These are phyloP conservation scores for Dactylellina sp. DNA, from an alignment of 2,329 filamentous ascomycete genomes.

Conservation along the genomic window DNA sequence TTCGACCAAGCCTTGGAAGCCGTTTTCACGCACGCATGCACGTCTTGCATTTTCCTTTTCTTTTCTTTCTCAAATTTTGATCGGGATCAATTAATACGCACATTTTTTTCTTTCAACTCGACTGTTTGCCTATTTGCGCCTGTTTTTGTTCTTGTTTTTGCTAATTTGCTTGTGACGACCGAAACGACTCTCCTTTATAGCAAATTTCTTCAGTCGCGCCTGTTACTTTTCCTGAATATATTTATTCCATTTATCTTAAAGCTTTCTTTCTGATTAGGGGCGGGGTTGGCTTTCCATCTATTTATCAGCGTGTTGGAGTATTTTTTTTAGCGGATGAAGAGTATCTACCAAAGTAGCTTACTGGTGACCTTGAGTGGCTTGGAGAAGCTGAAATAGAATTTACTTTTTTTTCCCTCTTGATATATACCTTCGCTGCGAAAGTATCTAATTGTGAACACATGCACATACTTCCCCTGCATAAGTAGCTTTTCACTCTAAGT, in stretches of 20 bases:
- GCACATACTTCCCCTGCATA: not conserved
- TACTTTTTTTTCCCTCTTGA: constrained; percentile 1
- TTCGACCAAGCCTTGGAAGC: constrained; percentile 41
- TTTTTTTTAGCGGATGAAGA: constrained; percentile 48
- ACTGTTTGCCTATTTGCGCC: constrained; percentile 1
- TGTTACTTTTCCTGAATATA: constrained; percentile 14
- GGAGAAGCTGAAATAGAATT: constrained; percentile 10
- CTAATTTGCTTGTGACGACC: constrained; percentile 26
- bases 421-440: too few species aligned
- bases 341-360: not conserved
- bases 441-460: too few species aligned
- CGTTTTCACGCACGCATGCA: not conserved
- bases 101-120: constrained; percentile 12
- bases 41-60: not conserved
- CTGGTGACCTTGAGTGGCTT: not conserved
- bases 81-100: constrained; percentile 1
- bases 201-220: constrained; percentile 46
- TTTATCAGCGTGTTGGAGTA: constrained; percentile 37
- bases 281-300: not conserved
- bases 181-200: constrained; percentile 53
- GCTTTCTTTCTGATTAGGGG: constrained; percentile 10
- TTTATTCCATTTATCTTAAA: not conserved
- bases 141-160: not conserved
- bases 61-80: constrained; percentile 5
- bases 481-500: too few species aligned